Evolutionary conservation across 768 basidiomycete genomes (phyloP).

Genomic region (Suillus plorans): DNA sequence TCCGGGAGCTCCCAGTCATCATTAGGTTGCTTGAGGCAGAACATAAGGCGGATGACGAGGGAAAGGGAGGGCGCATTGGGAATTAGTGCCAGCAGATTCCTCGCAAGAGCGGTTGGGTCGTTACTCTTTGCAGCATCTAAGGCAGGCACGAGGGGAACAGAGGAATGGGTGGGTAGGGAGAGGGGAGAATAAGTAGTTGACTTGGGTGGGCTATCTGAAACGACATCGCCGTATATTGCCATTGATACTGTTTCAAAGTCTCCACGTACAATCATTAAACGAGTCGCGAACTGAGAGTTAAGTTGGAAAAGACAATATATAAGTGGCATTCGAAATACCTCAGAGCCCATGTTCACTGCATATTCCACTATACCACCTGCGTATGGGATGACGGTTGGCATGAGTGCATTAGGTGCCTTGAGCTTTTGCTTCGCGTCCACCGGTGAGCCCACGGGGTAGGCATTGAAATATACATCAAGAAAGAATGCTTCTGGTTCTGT

Average conservation of each 20-base stretch:
- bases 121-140: slow-evolving; percentile 61
- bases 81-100: slow-evolving; percentile 58
- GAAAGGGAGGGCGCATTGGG: slow-evolving; percentile 63
- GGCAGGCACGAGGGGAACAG: slow-evolving; percentile 42
- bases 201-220: slow-evolving; percentile 42
- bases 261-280: slow-evolving; percentile 81
- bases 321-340: slow-evolving; percentile 40
- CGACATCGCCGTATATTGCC: slow-evolving; percentile 57
- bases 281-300: slow-evolving; percentile 59
- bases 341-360: slow-evolving; percentile 64
- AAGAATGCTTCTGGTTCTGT: slow-evolving; percentile 77
- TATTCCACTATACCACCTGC: slow-evolving; percentile 69
- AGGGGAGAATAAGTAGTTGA: slow-evolving; percentile 42
- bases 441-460: slow-evolving; percentile 48
- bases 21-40: slow-evolving; percentile 73
- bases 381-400: slow-evolving; percentile 72
- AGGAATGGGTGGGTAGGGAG: slow-evolving; percentile 34
- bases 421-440: slow-evolving; percentile 53
- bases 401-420: slow-evolving; percentile 67
- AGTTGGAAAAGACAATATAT: background rate
- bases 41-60: slow-evolving; percentile 70
- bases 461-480: slow-evolving; percentile 75
- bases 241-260: slow-evolving; percentile 64
- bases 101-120: slow-evolving; percentile 64
- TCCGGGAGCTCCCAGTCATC: slow-evolving; percentile 80